Evolutionary conservation across 78 protist genomes (phyloP).

Genomic region (Dictyostelium discoideum): DNA sequence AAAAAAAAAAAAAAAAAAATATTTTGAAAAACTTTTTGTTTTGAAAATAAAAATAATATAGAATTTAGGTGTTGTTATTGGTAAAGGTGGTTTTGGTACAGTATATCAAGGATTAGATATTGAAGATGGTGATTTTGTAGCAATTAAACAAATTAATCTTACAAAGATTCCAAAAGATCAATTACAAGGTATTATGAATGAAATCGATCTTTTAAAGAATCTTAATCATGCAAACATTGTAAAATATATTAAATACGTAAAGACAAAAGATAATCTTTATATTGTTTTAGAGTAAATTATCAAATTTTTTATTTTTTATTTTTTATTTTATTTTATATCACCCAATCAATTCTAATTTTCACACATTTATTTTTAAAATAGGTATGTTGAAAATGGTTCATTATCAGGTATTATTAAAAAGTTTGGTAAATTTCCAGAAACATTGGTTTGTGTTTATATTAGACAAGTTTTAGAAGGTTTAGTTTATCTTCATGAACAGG

Average conservation of each 20-base stretch:
- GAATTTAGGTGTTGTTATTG: slow-evolving; percentile 80
- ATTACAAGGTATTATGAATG: slow-evolving; percentile 76
- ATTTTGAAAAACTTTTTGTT: too few relatives aligned
- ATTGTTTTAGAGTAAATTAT: slow-evolving; percentile 93
- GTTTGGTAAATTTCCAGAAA: slow-evolving; percentile 96
- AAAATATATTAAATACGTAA: slow-evolving; percentile 76
- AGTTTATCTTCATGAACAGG: slow-evolving; percentile 92
- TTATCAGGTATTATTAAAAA: slow-evolving; percentile 84
- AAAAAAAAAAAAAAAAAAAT: not conserved
- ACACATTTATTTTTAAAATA: not conserved
- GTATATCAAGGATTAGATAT: slow-evolving; percentile 84
- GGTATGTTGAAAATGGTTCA: slow-evolving; percentile 95
- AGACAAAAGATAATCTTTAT: slow-evolving; percentile 81
- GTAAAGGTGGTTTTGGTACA: slow-evolving; percentile 86
- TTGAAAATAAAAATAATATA: not conserved
- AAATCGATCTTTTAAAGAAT: slow-evolving; percentile 88
- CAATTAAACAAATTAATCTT: slow-evolving; percentile 90
- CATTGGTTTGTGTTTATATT: slow-evolving; percentile 88
- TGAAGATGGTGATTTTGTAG: slow-evolving; percentile 87
- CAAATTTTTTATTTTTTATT: not conserved
- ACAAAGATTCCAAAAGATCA: slow-evolving; percentile 80
- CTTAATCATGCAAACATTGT: slow-evolving; percentile 93
- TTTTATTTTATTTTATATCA: not conserved
- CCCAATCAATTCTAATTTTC: not conserved
- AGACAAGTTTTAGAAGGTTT: slow-evolving; percentile 93